Base-by-base conservation (phyloP, 257 asterid species). In the Echites panduratus region DNA sequence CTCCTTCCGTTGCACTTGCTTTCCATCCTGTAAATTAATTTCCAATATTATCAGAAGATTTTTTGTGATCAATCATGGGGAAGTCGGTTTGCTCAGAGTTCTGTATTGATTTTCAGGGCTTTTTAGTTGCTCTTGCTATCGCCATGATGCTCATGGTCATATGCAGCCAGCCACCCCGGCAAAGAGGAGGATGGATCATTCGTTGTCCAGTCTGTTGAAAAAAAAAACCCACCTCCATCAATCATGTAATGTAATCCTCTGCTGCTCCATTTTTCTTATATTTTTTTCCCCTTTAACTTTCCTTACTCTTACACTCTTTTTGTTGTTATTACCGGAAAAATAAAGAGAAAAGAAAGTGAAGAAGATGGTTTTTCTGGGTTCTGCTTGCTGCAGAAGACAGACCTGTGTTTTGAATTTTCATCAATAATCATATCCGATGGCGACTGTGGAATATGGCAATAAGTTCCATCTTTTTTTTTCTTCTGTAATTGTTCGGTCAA, bases 71-170 rank as follows among this genome's bases (percentile, higher is more conserved):
- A 7, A 53, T 1, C 20, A 76, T 76, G 80, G 76, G 80, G 20
- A 76, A 63, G 61, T 20, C 52, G 20, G 61, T 70, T 17, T 76
- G 80, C 32, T 4, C 62, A 57, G 76, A 78, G 52, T 11, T 72
- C 4, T 6, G 19, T 8, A 54, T 73, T 17, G 63, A 26, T 22
- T 61, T 69, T 47, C 29, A 0, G 58, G 71, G 74, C 48, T 12
- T 74, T 27, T n/a, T 79, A 8, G 17, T 74, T 35, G 70, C 66
- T 40, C 41, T 64, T 35, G 17, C 56, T 1, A 66, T 74, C 52
- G 75, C 75, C 13, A 2, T 78, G 0, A 19, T 17, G 9, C 49
- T 78, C 24, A 22, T 77, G 66, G 65, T 38, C 17, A 19, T 38
- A 29, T 75, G 59, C 70, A n/a, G 43, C 5, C 14, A 45, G 14